phyloP scores from a whole-genome alignment of 169 alveolate genomes.

The Plasmodium cynomolgi region DNA sequence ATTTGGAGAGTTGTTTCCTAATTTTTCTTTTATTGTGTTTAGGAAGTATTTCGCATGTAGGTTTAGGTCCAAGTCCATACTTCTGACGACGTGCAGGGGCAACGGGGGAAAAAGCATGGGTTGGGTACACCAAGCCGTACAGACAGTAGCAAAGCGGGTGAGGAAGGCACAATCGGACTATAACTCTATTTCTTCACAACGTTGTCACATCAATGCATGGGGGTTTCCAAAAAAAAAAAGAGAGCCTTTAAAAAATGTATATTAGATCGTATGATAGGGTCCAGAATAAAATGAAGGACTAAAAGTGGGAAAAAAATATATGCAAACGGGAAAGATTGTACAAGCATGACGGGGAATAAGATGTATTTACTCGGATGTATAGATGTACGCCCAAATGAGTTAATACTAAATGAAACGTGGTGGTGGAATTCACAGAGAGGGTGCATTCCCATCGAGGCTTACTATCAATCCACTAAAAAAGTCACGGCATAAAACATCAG shows the following conservation, averaged over 20 bases:
- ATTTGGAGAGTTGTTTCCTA: background rate
- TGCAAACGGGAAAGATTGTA: background rate
- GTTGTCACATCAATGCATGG: background rate
- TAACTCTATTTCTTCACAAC: background rate
- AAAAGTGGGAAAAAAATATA: background rate
- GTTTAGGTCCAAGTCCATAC: slow-evolving; percentile 23
- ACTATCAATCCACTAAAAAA: slow-evolving; percentile 72
- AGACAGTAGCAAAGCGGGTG: background rate
- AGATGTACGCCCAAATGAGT: background rate
- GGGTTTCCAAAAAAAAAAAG: background rate
- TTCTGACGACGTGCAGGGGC: background rate
- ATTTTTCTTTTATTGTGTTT: slow-evolving; percentile 42
- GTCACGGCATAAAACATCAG: slow-evolving; percentile 25
- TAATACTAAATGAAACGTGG: background rate
- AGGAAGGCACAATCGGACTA: background rate
- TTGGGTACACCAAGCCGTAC: background rate
- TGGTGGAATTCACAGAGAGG: background rate
- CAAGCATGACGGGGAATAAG: background rate
- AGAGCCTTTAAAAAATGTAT: slow-evolving; percentile 33
- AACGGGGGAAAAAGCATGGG: background rate
- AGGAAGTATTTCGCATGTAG: slow-evolving; percentile 55
- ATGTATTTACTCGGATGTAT: background rate
- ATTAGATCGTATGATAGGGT: slow-evolving; percentile 66
- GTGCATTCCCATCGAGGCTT: background rate
- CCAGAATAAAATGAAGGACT: slow-evolving; percentile 69